phyloP scores from a whole-genome alignment of 495 filamentous ascomycete genomes.

The Talaromyces wortmannii region DNA sequence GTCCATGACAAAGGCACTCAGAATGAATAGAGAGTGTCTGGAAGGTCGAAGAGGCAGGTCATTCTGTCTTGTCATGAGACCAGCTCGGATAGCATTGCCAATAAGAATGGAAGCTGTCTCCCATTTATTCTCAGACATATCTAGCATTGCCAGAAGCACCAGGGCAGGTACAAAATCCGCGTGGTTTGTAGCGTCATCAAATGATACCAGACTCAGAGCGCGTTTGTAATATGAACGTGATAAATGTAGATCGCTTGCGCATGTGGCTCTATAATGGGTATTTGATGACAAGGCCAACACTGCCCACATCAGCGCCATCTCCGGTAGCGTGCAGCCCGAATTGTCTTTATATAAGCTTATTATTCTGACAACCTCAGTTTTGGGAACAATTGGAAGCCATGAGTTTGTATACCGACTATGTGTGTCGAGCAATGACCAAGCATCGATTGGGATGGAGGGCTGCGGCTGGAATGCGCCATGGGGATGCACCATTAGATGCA shows the following conservation, averaged over 20 bases:
- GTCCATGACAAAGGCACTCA: slow-evolving; percentile 61
- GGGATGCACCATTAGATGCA: neutral
- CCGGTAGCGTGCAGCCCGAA: slow-evolving; percentile 4
- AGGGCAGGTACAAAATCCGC: slow-evolving; percentile 57
- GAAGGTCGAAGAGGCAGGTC: neutral
- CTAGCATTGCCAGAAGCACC: slow-evolving; percentile 51
- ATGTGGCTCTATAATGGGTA: neutral
- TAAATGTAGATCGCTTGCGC: neutral
- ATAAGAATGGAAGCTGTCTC: slow-evolving; percentile 52
- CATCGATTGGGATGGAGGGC: neutral
- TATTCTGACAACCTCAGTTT: slow-evolving; percentile 52
- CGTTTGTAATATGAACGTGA: slow-evolving; percentile 34
- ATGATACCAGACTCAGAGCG: slow-evolving; percentile 49
- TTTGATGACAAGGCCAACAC: slow-evolving; percentile 35
- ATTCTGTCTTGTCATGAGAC: neutral
- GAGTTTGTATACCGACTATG: slow-evolving; percentile 69
- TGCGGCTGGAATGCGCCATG: neutral
- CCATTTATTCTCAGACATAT: slow-evolving; percentile 46
- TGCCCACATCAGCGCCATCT: slow-evolving; percentile 39
- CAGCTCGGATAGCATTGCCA: slow-evolving; percentile 51
- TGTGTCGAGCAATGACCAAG: slow-evolving; percentile 52
- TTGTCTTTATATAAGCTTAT: slow-evolving; percentile 38
- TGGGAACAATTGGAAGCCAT: slow-evolving; percentile 69
- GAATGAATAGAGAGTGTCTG: slow-evolving; percentile 41
- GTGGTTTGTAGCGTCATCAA: slow-evolving; percentile 43